Evolutionary conservation across 2,329 filamentous ascomycete species (phyloP).

Genomic region (Cercospora sesami): DNA sequence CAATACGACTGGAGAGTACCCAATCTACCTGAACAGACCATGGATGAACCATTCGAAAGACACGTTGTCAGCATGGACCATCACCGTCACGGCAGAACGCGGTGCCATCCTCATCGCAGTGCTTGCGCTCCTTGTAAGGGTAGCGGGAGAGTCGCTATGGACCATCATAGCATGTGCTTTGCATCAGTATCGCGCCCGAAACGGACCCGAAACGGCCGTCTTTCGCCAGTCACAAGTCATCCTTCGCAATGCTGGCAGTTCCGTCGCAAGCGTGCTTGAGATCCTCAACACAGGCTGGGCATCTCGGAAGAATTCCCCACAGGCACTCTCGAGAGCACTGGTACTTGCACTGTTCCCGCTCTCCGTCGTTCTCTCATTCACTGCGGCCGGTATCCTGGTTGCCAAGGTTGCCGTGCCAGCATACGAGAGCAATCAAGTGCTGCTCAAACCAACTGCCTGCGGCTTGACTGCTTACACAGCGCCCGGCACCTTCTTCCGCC

Average conservation of each 20-base stretch:
- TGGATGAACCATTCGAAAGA: not conserved
- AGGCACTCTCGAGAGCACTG: not conserved
- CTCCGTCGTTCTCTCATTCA: conserved; percentile 14
- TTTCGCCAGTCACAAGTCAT: not conserved
- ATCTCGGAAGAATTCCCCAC: not conserved
- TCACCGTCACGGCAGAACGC: not conserved
- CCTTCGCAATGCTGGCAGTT: not conserved
- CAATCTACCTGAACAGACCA: not conserved
- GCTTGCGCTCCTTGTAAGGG: not conserved
- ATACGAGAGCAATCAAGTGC: conserved; percentile 6
- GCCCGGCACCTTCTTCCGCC: not conserved
- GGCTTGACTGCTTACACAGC: not conserved
- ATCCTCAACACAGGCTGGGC: not conserved
- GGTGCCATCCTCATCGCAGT: not conserved
- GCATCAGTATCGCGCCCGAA: not conserved
- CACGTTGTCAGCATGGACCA: not conserved
- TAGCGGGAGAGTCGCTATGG: not conserved
- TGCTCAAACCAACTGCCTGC: not conserved
- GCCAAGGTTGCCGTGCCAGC: conserved; percentile 6
- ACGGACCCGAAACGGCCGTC: not conserved
- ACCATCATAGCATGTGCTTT: not conserved
- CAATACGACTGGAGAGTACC: not conserved
- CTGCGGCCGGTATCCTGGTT: conserved; percentile 14
- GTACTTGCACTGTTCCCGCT: not conserved
- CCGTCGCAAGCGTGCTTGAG: not conserved